Percentiles rank a stretch among this genome's conserved stretches.
Conservation (phyloP, 2,329 filamentous ascomycete species). For the Pseudofabraea citricarpa region DNA sequence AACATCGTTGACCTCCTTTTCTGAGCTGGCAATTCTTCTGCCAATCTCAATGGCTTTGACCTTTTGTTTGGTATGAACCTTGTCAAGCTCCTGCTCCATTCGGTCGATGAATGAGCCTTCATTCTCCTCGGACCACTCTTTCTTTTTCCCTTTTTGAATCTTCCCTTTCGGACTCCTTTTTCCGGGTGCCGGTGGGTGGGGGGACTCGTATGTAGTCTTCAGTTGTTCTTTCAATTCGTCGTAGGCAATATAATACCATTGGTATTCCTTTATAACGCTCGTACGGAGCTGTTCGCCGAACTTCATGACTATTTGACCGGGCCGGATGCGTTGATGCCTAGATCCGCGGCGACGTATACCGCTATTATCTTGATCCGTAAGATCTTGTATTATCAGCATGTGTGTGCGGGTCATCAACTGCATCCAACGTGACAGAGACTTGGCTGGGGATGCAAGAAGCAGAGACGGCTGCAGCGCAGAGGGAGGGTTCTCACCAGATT, state of each 20-base stretch:
- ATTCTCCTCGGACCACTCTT: conserved; percentile 84
- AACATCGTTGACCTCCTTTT: conserved; percentile 86
- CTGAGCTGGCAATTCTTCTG: conserved; percentile 78
- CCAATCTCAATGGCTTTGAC: conserved; percentile 96
- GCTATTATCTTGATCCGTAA: conserved; percentile 3
- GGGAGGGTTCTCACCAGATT: not conserved
- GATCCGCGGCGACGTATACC: conserved; percentile 4
- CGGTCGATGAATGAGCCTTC: conserved; percentile 82
- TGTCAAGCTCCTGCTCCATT: conserved; percentile 90
- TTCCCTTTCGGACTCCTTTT: conserved; percentile 24
- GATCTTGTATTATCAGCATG: conserved; percentile 14
- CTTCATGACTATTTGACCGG: conserved; percentile 61
- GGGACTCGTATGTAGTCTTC: conserved; percentile 62
- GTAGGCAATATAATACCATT: conserved; percentile 98
- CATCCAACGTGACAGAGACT: too few species aligned
- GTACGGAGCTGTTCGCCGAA: conserved; percentile 97
- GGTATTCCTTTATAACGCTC: conserved; percentile 93
- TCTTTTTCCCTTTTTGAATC: conserved; percentile 44
- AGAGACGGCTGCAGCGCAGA: not conserved
- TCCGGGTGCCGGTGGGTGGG: too few species aligned
- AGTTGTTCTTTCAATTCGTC: conserved; percentile 86
- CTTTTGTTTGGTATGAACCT: conserved; percentile 96
- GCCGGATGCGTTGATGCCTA: conserved; percentile 16
- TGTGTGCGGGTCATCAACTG: too few species aligned
- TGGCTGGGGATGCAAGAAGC: not conserved